Percentiles rank a stretch among this genome's conserved stretches.
These are phyloP conservation scores for Leishmania guyanensis DNA, from an alignment of 208 protist genomes.

Conservation along the genomic window DNA sequence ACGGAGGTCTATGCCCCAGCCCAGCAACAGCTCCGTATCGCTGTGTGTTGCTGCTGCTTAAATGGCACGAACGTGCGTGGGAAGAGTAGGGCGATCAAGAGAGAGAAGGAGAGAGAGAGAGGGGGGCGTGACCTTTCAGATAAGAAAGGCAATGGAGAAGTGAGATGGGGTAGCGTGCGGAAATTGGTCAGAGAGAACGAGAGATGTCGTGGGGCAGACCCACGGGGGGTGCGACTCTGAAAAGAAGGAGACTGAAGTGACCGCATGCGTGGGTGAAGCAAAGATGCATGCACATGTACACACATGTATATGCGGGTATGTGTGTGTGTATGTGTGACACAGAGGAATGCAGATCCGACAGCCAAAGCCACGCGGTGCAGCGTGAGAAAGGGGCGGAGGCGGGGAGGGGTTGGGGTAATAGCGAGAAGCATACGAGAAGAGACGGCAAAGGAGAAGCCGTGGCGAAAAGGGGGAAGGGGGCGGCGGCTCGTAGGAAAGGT, in stretches of 20 bases:
- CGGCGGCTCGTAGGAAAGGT: neutral
- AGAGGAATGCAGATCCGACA: neutral
- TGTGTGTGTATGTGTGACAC: neutral
- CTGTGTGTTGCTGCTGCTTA: neutral
- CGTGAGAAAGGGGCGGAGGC: neutral
- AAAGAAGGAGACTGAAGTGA: neutral
- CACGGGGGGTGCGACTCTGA: neutral
- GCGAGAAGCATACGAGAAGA: neutral
- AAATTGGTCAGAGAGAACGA: neutral
- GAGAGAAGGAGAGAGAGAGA: neutral
- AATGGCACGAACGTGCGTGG: neutral
- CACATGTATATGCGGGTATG: constrained; percentile 2
- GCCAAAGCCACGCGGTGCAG: neutral
- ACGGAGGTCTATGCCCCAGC: neutral
- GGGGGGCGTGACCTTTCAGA: neutral
- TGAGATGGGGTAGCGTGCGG: neutral
- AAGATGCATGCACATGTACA: neutral
- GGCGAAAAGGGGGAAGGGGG: neutral
- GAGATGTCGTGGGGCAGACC: constrained; percentile 12
- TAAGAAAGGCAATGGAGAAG: neutral
- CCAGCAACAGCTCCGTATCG: neutral
- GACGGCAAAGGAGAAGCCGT: neutral
- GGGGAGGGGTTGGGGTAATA: neutral
- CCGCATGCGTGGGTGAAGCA: neutral
- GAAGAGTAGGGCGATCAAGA: neutral